These are phyloP conservation scores for Lentinula boryana DNA, from an alignment of 768 basidiomycete species.

Conservation along the genomic window DNA sequence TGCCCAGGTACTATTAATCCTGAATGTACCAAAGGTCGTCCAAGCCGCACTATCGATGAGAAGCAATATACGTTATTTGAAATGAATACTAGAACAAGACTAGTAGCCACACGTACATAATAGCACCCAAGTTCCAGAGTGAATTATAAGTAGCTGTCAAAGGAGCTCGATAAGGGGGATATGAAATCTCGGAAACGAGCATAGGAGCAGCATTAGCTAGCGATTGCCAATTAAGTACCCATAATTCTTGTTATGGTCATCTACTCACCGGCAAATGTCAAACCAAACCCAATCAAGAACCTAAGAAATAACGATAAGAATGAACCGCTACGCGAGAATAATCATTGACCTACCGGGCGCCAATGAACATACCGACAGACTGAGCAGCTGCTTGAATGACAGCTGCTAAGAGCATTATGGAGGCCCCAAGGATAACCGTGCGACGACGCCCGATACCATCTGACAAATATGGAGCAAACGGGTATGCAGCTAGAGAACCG, in stretches of 20 bases:
- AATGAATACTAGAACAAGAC: neutral
- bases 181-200: constrained; percentile 41
- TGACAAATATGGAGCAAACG: constrained; percentile 39
- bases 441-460: constrained; percentile 39
- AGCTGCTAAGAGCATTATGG: constrained; percentile 40
- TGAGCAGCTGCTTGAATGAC: constrained; percentile 29
- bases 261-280: constrained; percentile 30
- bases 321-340: neutral
- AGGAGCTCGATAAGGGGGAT: constrained; percentile 34
- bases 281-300: constrained; percentile 36
- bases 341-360: constrained; percentile 24
- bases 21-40: constrained; percentile 49
- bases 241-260: constrained; percentile 6
- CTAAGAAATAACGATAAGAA: neutral
- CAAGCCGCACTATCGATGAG: constrained; percentile 29
- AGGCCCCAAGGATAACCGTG: constrained; percentile 37
- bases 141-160: constrained; percentile 43
- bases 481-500: constrained; percentile 40
- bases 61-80: constrained; percentile 14
- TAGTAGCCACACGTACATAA: constrained; percentile 24
- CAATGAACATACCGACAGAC: constrained; percentile 32
- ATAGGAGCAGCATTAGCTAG: constrained; percentile 39
- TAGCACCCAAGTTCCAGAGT: constrained; percentile 49
- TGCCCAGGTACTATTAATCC: constrained; percentile 41
- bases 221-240: no score